Evolutionary conservation across 305 asterid genomes (phyloP).

Genomic region (Rubia occidens): DNA sequence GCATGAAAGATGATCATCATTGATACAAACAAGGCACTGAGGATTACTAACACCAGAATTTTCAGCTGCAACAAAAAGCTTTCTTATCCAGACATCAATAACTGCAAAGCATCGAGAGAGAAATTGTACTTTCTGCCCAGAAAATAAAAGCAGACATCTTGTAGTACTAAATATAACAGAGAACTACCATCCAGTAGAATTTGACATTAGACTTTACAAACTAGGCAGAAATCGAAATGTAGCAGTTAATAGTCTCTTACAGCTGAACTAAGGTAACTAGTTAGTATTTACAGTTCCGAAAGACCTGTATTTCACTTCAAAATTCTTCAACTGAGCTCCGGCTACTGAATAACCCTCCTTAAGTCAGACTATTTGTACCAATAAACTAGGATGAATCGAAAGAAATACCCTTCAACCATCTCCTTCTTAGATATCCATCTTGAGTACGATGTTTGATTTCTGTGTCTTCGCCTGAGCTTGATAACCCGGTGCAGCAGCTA

Average conservation of each 20-base stretch:
- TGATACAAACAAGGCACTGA: not conserved
- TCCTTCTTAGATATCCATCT: constrained; percentile 34
- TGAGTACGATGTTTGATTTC: constrained; percentile 34
- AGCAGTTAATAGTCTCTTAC: not conserved
- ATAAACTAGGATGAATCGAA: constrained; percentile 14
- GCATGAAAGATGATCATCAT: constrained; percentile 24
- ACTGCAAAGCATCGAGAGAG: not conserved
- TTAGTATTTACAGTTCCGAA: constrained; percentile 43
- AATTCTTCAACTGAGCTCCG: constrained; percentile 24
- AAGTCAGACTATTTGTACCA: constrained; percentile 33
- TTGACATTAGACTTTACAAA: not conserved
- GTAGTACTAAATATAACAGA: not conserved
- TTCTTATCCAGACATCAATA: not conserved
- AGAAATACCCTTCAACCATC: constrained; percentile 4
- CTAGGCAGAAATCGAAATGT: not conserved
- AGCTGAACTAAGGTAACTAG: constrained; percentile 14
- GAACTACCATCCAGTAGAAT: not conserved
- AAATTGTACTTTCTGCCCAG: not conserved
- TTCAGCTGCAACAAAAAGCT: constrained; percentile 18
- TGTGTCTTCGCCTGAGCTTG: constrained; percentile 43
- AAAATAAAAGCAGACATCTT: not conserved
- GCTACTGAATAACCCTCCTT: constrained; percentile 27
- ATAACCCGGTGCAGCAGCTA: constrained; percentile 35
- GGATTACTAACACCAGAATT: constrained; percentile 3
- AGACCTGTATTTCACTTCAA: constrained; percentile 26